Evolutionary conservation across 2,329 filamentous ascomycete genomes (phyloP).

Genomic region (Madurella mycetomatis): DNA sequence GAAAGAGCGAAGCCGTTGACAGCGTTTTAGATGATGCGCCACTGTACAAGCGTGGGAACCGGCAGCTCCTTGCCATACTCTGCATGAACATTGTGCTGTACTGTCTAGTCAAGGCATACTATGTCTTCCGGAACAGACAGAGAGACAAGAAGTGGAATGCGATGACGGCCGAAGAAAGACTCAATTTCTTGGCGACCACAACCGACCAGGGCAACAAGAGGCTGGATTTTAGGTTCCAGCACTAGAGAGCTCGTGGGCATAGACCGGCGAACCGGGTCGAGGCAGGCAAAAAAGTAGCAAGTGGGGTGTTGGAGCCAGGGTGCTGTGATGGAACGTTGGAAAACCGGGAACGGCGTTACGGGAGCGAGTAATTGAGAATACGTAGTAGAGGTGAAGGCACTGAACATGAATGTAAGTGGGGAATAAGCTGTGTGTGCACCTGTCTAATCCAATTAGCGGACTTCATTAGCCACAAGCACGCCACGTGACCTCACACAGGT

Average conservation of each 20-base stretch:
- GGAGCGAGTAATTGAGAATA: too few species aligned
- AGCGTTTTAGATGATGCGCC: slow-evolving; percentile 35
- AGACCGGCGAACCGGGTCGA: too few species aligned
- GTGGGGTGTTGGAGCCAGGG: not conserved
- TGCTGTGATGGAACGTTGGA: too few species aligned
- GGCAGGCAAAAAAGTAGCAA: too few species aligned
- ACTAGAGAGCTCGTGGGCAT: slow-evolving; percentile 15
- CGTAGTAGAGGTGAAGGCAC: too few species aligned
- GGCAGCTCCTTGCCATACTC: slow-evolving; percentile 42
- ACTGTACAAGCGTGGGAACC: slow-evolving; percentile 52
- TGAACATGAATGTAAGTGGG: too few species aligned
- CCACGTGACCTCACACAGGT: too few species aligned
- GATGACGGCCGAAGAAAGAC: slow-evolving; percentile 30
- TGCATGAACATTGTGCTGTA: slow-evolving; percentile 32
- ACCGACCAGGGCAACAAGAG: slow-evolving; percentile 33
- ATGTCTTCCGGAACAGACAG: slow-evolving; percentile 33
- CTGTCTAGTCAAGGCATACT: slow-evolving; percentile 30
- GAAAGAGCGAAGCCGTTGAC: not conserved
- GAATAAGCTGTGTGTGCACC: too few species aligned
- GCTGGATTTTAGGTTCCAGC: slow-evolving; percentile 32
- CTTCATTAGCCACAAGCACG: too few species aligned
- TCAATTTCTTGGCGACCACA: slow-evolving; percentile 31
- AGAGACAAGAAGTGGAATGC: slow-evolving; percentile 28
- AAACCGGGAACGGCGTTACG: too few species aligned
- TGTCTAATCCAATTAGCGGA: too few species aligned